phyloP scores from a whole-genome alignment of 305 asterid species.

The Fraxinus velutina region DNA sequence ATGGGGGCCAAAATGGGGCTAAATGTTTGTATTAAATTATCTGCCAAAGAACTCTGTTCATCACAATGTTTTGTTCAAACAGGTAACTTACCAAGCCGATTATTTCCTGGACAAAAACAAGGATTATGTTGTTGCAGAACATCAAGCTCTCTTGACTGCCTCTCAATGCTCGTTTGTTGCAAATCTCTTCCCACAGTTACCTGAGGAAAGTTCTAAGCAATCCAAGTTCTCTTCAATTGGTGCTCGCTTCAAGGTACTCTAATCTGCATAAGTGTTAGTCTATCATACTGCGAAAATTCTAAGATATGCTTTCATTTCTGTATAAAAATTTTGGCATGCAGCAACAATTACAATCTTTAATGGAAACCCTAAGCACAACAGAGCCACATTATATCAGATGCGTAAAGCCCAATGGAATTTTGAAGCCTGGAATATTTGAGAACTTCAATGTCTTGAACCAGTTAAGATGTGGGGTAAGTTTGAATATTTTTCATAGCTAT shows the following conservation, averaged over 20 bases:
- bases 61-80: conserved; percentile 28
- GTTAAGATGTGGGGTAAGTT: conserved; percentile 91
- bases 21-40: conserved; percentile 18
- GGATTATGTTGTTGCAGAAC: conserved; percentile 92
- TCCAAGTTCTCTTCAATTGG: conserved; percentile 97
- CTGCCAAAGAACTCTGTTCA: conserved; percentile 21
- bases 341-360: conserved; percentile 94
- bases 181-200: conserved; percentile 68
- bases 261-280: conserved; percentile 16
- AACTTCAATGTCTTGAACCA: conserved; percentile 80
- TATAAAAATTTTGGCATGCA: conserved; percentile 35
- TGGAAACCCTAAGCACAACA: conserved; percentile 89
- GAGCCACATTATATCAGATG: conserved; percentile 98
- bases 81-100: conserved; percentile 95
- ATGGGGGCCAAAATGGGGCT: too few species aligned
- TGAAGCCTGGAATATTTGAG: conserved; percentile 96
- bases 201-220: conserved; percentile 79
- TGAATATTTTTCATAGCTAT: conserved; percentile 13
- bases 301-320: conserved; percentile 22
- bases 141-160: conserved; percentile 79
- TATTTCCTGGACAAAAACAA: conserved; percentile 92
- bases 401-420: conserved; percentile 83
- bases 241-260: conserved; percentile 75
- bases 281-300: conserved; percentile 16
- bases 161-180: conserved; percentile 76